Base-by-base conservation (phyloP, 805 yeast species). In the Saturnispora dispora region DNA sequence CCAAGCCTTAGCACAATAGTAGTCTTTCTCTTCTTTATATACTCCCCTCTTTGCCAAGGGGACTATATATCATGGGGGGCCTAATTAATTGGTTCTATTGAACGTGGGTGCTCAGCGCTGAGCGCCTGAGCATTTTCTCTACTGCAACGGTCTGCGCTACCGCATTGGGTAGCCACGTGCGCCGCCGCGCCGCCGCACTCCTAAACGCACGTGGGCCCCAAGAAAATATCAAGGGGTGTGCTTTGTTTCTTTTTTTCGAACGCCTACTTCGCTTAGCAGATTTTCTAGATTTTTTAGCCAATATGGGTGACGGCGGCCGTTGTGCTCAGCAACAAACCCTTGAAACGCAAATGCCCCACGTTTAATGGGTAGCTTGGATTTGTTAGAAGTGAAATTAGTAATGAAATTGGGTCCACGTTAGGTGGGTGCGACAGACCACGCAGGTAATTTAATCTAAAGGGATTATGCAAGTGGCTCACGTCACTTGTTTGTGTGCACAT, bases 31-130 rank as follows among this genome's bases (percentile, higher is more conserved):
- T 8, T 37, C 20, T 37, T 37, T 37, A 37, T 37, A 37, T 37
- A 37, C 41, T 11, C 20, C n/a, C 11, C 15, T 35, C 20, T 33
- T 18, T 13, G 23, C 22, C 41, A 37, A 18, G 41, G 41, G 41
- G 41, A 37, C 41, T 25, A 37, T 17, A 37, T 37, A 37, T 1
- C 23, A 17, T 37, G 41, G 41, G 41, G 41, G 41, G n/a, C 46
- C 18, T 27, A 25, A 13, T 13, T 43, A 17, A 43, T 25, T 43
- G 35, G 18, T 6, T 43, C 33, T 23, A 28, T 43, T 15, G 23
- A 33, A 4, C 42, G 36, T 46, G 48, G 48, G 41, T 11, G 15
- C 30, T 37, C 41, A 20, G 46, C 35, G 22, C 46, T 43, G 46
- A 43, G 46, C 46, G 1, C 8, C 27, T 43, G 46, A 28, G 46